Percentiles rank a stretch among this genome's conserved stretches.
Evolutionary conservation across 2,329 filamentous ascomycete species (phyloP).

Genomic region (Clarireedia paspali): DNA sequence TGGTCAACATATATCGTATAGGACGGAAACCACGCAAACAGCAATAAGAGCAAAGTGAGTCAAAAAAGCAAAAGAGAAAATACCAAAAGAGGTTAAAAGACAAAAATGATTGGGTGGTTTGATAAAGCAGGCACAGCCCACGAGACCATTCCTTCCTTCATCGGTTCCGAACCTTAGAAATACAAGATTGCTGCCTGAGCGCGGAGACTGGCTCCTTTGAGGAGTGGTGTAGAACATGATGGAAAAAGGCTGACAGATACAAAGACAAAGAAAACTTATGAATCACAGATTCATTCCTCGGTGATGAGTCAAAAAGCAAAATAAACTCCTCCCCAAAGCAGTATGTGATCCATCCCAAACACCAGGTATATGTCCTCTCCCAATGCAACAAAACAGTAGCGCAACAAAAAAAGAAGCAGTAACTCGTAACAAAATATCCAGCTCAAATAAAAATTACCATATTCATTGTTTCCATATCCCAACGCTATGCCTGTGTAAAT

Average conservation of each 20-base stretch:
- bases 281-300: constrained; percentile 21
- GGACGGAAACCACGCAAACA: not conserved
- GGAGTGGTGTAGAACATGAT: not conserved
- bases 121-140: constrained; percentile 6
- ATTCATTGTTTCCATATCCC: constrained; percentile 19
- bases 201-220: constrained; percentile 22
- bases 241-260: constrained; percentile 4
- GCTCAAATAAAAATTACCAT: constrained; percentile 16
- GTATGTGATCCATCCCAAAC: constrained; percentile 18
- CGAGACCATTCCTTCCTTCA: not conserved
- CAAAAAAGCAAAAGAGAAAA: not conserved
- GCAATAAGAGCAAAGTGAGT: not conserved
- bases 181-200: constrained; percentile 22
- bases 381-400: constrained; percentile 20
- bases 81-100: no score
- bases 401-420: constrained; percentile 11
- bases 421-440: constrained; percentile 4
- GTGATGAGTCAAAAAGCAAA: constrained; percentile 10
- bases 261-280: constrained; percentile 10
- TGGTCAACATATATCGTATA: not conserved
- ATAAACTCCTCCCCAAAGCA: constrained; percentile 7
- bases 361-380: constrained; percentile 29
- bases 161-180: constrained; percentile 12
- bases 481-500: constrained; percentile 23
- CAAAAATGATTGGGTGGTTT: no score